These are phyloP conservation scores for Emergomyces orientalis DNA, from an alignment of 2,329 filamentous ascomycete species.

Conservation along the genomic window DNA sequence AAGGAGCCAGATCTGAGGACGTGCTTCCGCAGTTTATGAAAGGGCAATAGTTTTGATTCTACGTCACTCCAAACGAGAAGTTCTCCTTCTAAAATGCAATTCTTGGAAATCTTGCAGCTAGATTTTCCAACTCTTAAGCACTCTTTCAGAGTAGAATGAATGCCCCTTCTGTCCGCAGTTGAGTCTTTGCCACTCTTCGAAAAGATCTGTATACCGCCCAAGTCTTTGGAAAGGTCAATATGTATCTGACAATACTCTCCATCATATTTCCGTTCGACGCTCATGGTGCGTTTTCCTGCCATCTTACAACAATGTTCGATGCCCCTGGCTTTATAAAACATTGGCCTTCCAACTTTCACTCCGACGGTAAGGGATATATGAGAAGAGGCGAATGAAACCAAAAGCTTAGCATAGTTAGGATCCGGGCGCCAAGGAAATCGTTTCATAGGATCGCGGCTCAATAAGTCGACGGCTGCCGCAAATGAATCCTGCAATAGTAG, in stretches of 20 bases:
- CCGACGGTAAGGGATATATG: slow-evolving; percentile 48
- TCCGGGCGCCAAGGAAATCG: slow-evolving; percentile 31
- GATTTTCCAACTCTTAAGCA: slow-evolving; percentile 54
- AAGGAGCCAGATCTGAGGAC: slow-evolving; percentile 62
- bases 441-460: slow-evolving; percentile 35
- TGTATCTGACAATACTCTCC: slow-evolving; percentile 89
- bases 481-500: slow-evolving; percentile 63
- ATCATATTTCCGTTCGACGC: slow-evolving; percentile 73
- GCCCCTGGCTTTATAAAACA: slow-evolving; percentile 57
- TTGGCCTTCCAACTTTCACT: slow-evolving; percentile 55
- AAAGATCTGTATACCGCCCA: slow-evolving; percentile 63
- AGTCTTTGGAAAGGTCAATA: slow-evolving; percentile 53
- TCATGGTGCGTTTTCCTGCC: slow-evolving; percentile 52
- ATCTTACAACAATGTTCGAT: slow-evolving; percentile 67
- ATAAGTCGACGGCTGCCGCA: slow-evolving; percentile 47
- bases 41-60: slow-evolving; percentile 57
- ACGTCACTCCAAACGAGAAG: slow-evolving; percentile 66
- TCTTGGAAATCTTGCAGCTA: slow-evolving; percentile 50
- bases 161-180: slow-evolving; percentile 55
- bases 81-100: slow-evolving; percentile 77
- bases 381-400: slow-evolving; percentile 30
- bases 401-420: slow-evolving; percentile 22
- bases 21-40: slow-evolving; percentile 75
- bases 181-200: slow-evolving; percentile 90
- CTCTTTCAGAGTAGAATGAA: slow-evolving; percentile 56